A percentile compares a stretch with the other conserved stretches of the same genome.
Conservation (phyloP, 805 yeast genomes). For the Lipomyces anomalus region DNA sequence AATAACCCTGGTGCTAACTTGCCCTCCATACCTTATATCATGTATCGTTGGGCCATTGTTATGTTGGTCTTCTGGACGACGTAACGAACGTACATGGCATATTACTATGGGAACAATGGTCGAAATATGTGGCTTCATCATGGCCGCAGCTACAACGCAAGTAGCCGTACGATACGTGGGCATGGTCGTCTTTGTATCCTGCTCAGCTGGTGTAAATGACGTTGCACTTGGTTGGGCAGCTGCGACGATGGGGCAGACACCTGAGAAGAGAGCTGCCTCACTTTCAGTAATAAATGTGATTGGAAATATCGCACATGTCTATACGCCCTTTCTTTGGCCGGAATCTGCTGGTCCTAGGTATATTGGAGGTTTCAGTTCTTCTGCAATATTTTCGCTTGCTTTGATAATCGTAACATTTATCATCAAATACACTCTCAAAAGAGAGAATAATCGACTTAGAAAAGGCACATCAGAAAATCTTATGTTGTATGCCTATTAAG, state of each 20-base stretch:
- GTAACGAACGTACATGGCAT: conserved; percentile 21
- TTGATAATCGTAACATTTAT: conserved; percentile 6
- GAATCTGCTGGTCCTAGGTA: conserved; percentile 5
- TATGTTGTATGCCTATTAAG: conserved; percentile 11
- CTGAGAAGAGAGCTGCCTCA: conserved; percentile 38
- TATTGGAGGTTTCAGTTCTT: conserved; percentile 7
- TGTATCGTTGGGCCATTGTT: conserved; percentile 40
- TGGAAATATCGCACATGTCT: conserved; percentile 13
- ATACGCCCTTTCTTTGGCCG: conserved; percentile 16
- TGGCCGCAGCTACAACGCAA: conserved; percentile 6
- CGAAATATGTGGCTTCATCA: conserved; percentile 7
- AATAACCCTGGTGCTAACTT: conserved; percentile 49
- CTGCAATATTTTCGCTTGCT: conserved; percentile 7
- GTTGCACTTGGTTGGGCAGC: conserved; percentile 16
- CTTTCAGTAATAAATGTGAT: conserved; percentile 35
- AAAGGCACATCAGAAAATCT: conserved; percentile 7
- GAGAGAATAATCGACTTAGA: conserved; percentile 10
- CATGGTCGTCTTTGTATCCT: conserved; percentile 13
- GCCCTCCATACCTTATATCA: conserved; percentile 53
- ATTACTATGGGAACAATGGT: conserved; percentile 1
- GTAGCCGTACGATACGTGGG: conserved; percentile 14
- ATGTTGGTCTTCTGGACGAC: conserved; percentile 27
- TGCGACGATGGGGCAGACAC: conserved; percentile 43
- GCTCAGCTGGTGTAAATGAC: conserved; percentile 19
- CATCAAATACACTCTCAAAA: conserved; percentile 1